A percentile compares a stretch with the other conserved stretches of the same genome.
Conservation (phyloP, 2,329 filamentous ascomycete species). For the Polychaeton citri region DNA sequence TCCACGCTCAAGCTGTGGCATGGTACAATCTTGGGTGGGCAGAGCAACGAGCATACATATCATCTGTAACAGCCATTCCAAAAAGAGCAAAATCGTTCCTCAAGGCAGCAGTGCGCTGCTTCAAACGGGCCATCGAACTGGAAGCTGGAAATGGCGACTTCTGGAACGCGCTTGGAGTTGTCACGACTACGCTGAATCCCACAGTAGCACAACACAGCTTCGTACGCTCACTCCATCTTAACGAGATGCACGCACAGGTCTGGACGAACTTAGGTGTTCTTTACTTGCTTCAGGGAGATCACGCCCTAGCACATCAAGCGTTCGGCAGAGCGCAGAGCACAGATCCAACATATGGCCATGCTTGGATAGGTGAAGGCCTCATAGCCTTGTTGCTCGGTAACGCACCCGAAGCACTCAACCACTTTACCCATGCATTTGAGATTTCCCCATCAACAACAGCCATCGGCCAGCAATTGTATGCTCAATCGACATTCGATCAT, state of each 20-base stretch:
- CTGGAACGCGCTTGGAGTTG: slow-evolving; percentile 91
- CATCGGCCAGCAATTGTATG: slow-evolving; percentile 65
- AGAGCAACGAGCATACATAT: slow-evolving; percentile 68
- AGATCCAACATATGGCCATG: slow-evolving; percentile 84
- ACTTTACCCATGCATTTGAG: slow-evolving; percentile 91
- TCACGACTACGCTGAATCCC: slow-evolving; percentile 73
- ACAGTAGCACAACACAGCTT: slow-evolving; percentile 88
- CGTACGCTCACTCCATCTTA: slow-evolving; percentile 79
- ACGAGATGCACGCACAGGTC: slow-evolving; percentile 67
- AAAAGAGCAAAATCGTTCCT: slow-evolving; percentile 55
- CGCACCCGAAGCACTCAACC: slow-evolving; percentile 58
- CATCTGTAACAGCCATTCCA: slow-evolving; percentile 30
- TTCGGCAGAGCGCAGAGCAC: slow-evolving; percentile 87
- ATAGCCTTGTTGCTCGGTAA: slow-evolving; percentile 69
- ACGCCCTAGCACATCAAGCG: slow-evolving; percentile 73
- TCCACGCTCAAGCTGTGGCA: slow-evolving; percentile 83
- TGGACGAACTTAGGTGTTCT: slow-evolving; percentile 89
- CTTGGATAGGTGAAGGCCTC: slow-evolving; percentile 87
- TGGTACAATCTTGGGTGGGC: slow-evolving; percentile 97
- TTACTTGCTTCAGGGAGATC: slow-evolving; percentile 71
- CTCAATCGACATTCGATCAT: slow-evolving; percentile 70
- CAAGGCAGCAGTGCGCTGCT: slow-evolving; percentile 72
- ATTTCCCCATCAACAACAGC: slow-evolving; percentile 68
- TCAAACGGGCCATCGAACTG: slow-evolving; percentile 90
- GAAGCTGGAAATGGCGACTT: slow-evolving; percentile 92